phyloP scores from a whole-genome alignment of 2,329 filamentous ascomycete species.

The Pyrenophora teres region DNA sequence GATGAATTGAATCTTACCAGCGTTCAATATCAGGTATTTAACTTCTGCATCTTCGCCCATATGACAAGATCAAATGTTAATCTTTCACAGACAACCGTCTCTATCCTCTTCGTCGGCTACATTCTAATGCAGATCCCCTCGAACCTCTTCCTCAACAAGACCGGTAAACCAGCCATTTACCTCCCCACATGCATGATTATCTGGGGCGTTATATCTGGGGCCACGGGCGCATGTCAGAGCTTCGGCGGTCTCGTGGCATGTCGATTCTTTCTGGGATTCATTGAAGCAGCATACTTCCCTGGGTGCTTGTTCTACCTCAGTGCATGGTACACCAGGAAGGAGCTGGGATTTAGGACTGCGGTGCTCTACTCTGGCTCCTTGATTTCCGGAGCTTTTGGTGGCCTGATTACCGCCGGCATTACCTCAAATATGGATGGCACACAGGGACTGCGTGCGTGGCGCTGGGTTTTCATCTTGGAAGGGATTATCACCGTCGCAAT shows the following conservation, averaged over 20 bases:
- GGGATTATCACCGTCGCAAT: constrained; percentile 67
- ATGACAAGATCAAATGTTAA: too few relatives aligned
- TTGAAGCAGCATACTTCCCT: constrained; percentile 59
- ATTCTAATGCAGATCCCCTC: constrained; percentile 53
- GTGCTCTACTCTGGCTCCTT: constrained; percentile 70
- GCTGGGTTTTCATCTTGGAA: constrained; percentile 72
- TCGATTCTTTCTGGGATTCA: constrained; percentile 59
- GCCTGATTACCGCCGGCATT: constrained; percentile 64
- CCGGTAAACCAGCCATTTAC: constrained; percentile 48
- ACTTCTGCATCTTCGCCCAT: neutral
- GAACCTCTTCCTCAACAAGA: constrained; percentile 53
- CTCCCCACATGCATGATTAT: constrained; percentile 49
- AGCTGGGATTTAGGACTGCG: constrained; percentile 68
- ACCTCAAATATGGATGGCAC: constrained; percentile 66
- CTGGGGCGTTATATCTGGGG: constrained; percentile 50
- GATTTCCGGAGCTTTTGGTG: constrained; percentile 73
- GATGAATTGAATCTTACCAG: constrained; percentile 61
- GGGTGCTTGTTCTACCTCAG: constrained; percentile 67
- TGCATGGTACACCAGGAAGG: constrained; percentile 72
- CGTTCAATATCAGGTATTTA: constrained; percentile 65
- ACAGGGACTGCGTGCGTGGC: constrained; percentile 64
- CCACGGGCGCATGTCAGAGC: constrained; percentile 49
- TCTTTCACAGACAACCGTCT: constrained; percentile 35
- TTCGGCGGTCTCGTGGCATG: constrained; percentile 54
- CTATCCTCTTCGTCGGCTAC: constrained; percentile 66